phyloP scores from a whole-genome alignment of 257 asterid genomes.

The Dorcoceras hygrometricum region DNA sequence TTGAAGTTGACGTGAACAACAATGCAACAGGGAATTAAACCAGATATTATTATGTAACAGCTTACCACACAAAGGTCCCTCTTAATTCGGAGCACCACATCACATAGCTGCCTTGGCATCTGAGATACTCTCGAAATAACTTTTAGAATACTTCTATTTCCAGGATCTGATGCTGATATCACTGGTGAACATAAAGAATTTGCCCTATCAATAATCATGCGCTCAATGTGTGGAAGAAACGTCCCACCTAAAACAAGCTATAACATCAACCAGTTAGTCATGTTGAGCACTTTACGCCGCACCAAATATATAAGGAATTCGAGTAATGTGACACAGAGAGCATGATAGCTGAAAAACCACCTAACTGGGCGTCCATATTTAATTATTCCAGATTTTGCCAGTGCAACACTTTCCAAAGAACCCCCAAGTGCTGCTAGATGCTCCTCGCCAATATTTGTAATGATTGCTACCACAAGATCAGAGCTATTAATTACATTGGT shows the following conservation, averaged over 20 bases:
- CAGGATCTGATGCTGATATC: conserved; percentile 73
- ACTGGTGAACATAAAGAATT: conserved; percentile 64
- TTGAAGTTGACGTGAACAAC: conserved; percentile 2
- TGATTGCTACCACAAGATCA: conserved; percentile 66
- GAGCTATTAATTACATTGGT: conserved; percentile 73
- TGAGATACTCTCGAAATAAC: conserved; percentile 43
- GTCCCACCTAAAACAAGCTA: conserved; percentile 97
- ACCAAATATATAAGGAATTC: neutral
- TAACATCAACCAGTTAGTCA: conserved; percentile 29
- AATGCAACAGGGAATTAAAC: conserved; percentile 9
- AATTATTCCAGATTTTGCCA: conserved; percentile 89
- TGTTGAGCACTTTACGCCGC: conserved; percentile 19
- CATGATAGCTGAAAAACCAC: conserved; percentile 47
- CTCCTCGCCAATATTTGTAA: conserved; percentile 88
- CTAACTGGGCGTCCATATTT: conserved; percentile 91
- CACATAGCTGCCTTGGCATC: conserved; percentile 67
- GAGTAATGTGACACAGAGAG: neutral
- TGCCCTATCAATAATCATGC: conserved; percentile 74
- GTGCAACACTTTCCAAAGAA: conserved; percentile 86
- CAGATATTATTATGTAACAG: conserved; percentile 2
- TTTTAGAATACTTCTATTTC: conserved; percentile 63
- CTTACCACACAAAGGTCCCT: conserved; percentile 28
- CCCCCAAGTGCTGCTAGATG: conserved; percentile 97
- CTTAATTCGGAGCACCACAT: conserved; percentile 52
- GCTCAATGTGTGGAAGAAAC: conserved; percentile 78